Conservation (phyloP, 495 filamentous ascomycete genomes). For the Hypoxylon subgilvum region DNA sequence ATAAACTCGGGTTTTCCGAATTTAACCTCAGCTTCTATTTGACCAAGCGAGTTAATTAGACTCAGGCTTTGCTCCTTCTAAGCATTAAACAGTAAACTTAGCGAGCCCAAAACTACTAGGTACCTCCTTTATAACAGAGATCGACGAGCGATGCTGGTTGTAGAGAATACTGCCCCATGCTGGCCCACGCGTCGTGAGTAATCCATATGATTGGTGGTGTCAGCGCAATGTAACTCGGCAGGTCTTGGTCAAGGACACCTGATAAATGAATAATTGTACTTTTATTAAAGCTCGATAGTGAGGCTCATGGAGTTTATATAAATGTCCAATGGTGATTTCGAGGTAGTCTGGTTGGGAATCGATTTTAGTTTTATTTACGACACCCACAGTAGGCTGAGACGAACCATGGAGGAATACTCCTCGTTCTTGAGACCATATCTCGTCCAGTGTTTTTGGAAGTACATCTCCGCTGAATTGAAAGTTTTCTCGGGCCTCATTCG, state of each 20-base stretch:
- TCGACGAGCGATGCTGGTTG: neutral
- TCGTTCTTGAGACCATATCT: neutral
- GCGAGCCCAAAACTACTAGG: no score
- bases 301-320: no score
- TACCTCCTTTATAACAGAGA: no score
- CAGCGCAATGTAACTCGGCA: neutral
- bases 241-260: neutral
- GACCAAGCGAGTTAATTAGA: neutral
- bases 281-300: no score
- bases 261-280: no score
- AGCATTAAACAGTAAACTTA: neutral
- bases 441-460: constrained; percentile 2
- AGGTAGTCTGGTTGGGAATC: no score
- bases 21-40: no score
- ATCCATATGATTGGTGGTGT: constrained; percentile 14
- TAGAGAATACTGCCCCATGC: neutral
- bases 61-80: neutral
- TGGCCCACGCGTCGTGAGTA: constrained; percentile 5
- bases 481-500: neutral
- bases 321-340: no score
- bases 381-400: neutral
- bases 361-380: no score
- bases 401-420: neutral
- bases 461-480: neutral
- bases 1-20: no score